Base-by-base conservation (phyloP, 306 rosid genomes). In the Gynostemma pentaphyllum region DNA sequence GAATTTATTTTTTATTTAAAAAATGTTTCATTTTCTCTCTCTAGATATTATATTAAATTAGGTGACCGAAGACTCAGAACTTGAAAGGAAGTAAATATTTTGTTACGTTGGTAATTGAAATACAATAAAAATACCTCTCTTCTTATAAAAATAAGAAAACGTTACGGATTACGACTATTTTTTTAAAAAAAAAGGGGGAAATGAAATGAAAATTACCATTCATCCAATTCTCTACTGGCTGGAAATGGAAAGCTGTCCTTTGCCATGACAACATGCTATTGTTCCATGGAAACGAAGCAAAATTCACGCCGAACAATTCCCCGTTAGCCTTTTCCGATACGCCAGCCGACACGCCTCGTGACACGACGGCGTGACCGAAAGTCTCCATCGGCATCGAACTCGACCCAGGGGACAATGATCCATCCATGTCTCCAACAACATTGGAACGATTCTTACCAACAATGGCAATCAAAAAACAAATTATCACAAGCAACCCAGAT, bases 161-260 rank as follows among this genome's bases (percentile, higher is more conserved):
- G 34, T 21, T 37, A 53, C 51, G 4, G 16, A 18, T 68, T 3
- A 18, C 9, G 24, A 19, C 29, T 1, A 29, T 15, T 2, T 54
- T 41, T 41, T 54, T 24, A 0, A 54, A 29, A 12, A 6, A 4
- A 49, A 22, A 6, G 47, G 45, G 32, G 30, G 19, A 26, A 28
- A 2, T 13, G 21, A 9, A 36, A 44, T n/a, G 8, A 36, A 8
- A 28, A 21, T 8, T 78, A 87, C 97, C 97, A 51, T 90, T 90
- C 97, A 87, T 87, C 97, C 97, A 87, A 74, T 90, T 90, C 73
- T 76, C 79, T 67, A 87, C 82, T 0, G 97, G 97, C 69, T 90
- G 97, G 67, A 90, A 90, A 75, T 90, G 97, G 67, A 46, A 90
- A 28, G 96, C 81, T 0, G 89, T 90, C 73, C 97, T 83, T 78